Base-by-base conservation (phyloP, 2,329 filamentous ascomycete genomes). In the Magnaporthiopsis poae region DNA sequence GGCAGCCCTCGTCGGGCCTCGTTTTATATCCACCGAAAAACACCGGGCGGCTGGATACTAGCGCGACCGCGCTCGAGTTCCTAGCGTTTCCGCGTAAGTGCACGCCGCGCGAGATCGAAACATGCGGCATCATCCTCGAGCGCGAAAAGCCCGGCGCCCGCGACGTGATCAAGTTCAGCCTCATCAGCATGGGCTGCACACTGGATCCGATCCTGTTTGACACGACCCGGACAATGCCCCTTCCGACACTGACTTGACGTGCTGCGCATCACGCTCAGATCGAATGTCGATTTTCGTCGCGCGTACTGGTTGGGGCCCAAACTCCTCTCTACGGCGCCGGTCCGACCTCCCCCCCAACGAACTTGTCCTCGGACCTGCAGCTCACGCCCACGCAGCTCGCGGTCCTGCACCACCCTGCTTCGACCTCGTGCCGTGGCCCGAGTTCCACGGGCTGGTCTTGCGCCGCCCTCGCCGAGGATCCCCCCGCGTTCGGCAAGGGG, bases 101-200 rank as follows among this genome's bases (percentile, higher is more conserved):
- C 18, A 33, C 66, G 36, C 56, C 64, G 31, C 29, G 25, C n/a
- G 66, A 65, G 60, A 46, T 60, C 25, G 39, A 31, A 21, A 67
- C 59, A 3, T 68, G 63, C 62, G 64, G 63, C 61, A 46, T 29
- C 25, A n/a, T 68, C 25, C 60, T 68, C 31, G 63, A 59, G 12
- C 60, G 65, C 35, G 67, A 68, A 39, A 21, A 59, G 2, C 66
- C 66, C 60, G 62, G 64, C 65, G 35, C 66, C 60, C 65, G 67
- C 29, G 67, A 68, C 60, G 60, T 68, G 25, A 35, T 65, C 64
- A 68, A 68, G 60, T 68, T 65, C 60, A 65, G 67, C 27, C 67
- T 68, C 39, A 68, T 68, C 36, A 64, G 11, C 29, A 29, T 66
- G 52, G 67, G 67, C 11, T 66, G 65, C 31, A 25, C 64, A 2